These are phyloP conservation scores for Nematodospora anomalae DNA, from an alignment of 1,139 yeast genomes.

Conservation along the genomic window DNA sequence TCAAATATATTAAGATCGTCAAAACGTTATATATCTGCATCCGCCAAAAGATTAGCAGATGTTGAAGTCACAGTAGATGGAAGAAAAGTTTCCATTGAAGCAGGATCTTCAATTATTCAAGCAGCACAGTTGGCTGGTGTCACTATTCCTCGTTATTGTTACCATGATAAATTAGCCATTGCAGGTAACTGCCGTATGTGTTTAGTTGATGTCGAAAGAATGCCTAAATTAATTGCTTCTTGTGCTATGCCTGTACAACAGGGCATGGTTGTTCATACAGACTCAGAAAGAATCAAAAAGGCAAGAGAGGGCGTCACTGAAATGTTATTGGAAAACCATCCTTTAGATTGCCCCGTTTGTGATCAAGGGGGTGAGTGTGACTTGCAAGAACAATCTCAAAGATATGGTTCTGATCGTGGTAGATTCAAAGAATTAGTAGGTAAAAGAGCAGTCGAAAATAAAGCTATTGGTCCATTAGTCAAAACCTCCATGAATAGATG, in stretches of 20 bases:
- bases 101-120: conserved; percentile 85
- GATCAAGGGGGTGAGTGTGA: conserved; percentile 97
- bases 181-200: conserved; percentile 98
- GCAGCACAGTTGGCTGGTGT: conserved; percentile 94
- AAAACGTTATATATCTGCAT: conserved; percentile 31
- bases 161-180: conserved; percentile 85
- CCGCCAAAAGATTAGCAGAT: conserved; percentile 45
- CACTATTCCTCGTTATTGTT: conserved; percentile 84
- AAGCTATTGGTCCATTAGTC: conserved; percentile 86
- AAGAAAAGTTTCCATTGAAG: conserved; percentile 72
- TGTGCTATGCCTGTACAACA: conserved; percentile 90
- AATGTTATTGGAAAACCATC: conserved; percentile 85
- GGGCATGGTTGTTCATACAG: conserved; percentile 86
- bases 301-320: conserved; percentile 92
- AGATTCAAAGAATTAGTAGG: conserved; percentile 80
- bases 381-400: conserved; percentile 81
- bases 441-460: conserved; percentile 88
- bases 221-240: conserved; percentile 87
- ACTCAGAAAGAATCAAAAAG: conserved; percentile 75
- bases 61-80: conserved; percentile 82
- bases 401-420: conserved; percentile 87
- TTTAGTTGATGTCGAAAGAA: conserved; percentile 84
- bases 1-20: conserved; percentile 27
- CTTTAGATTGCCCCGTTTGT: conserved; percentile 89
- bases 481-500: conserved; percentile 93